phyloP scores from a whole-genome alignment of 768 basidiomycete species.

The Suillus brevipes region DNA sequence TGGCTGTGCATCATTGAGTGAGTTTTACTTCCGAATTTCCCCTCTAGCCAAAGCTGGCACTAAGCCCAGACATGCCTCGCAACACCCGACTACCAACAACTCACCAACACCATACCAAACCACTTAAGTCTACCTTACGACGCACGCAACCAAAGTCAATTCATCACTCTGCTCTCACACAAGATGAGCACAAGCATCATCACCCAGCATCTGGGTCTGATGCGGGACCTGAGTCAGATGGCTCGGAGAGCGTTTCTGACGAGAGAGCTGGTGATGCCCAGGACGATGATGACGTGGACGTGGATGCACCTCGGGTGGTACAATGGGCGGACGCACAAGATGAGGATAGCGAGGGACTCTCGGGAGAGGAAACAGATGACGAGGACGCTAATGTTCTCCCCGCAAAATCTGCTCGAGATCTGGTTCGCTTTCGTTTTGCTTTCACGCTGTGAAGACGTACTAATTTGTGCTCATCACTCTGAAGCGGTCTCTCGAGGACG shows the following conservation, averaged over 20 bases:
- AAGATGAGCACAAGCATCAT: neutral
- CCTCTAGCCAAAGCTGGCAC: neutral
- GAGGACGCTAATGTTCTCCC: conserved; percentile 13
- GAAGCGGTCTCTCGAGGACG: conserved; percentile 31
- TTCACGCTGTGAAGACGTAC: too few species aligned
- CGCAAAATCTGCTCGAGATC: conserved; percentile 14
- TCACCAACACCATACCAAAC: conserved; percentile 5
- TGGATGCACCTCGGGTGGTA: conserved; percentile 49
- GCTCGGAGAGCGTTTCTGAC: conserved; percentile 6
- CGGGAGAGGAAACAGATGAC: conserved; percentile 15
- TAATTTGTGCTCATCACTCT: neutral
- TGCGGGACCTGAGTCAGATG: neutral
- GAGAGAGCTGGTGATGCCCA: conserved; percentile 7
- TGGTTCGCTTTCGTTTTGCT: conserved; percentile 14
- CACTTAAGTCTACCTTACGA: conserved; percentile 11
- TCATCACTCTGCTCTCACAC: neutral
- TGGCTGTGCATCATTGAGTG: neutral
- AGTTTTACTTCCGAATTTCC: neutral
- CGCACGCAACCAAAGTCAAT: conserved; percentile 19
- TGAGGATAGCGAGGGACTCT: conserved; percentile 14
- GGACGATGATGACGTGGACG: conserved; percentile 30
- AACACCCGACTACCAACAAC: conserved; percentile 9
- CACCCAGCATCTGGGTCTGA: neutral
- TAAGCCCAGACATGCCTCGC: conserved; percentile 16
- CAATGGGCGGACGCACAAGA: conserved; percentile 60